Evolutionary conservation across 768 basidiomycete species (phyloP), one percentile per base, ranked within the genome.

Genomic region (Phaeolepiota aurea): DNA sequence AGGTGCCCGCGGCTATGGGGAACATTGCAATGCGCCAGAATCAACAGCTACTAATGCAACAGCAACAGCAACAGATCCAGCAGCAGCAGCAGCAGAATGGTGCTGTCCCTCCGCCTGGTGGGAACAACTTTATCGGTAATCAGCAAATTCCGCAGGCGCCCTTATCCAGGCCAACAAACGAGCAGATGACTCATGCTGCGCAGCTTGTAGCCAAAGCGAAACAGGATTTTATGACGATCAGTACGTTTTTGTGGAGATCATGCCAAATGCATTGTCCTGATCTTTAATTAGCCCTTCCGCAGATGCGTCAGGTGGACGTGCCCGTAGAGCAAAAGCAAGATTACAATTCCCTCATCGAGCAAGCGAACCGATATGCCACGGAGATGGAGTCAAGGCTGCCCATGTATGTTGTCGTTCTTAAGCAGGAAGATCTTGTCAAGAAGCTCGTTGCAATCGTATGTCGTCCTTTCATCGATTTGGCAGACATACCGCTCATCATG

Each of bases 401-500:
- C 2, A 57, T 74, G 59, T 65, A 71, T 46, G 57, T 61, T 39
- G 50, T 66, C 15, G 54, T 77, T 32, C 49, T 75, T 35, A 72
- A 69, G 51, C 62, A 62, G 30, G 74, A 77, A 10, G 72, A 71
- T 0, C 30, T 59, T 32, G 61, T 82, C 37, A 70, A 64, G 52
- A 74, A 61, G 55, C 54, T 75, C 20, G 61, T 80, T 23, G 54
- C 63, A 10, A 77, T 81, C 40, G 83, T 84, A 49, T 44, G 79
- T 61, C 37, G 19, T 16, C 9, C 18, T n/a, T 35, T 35, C 9
- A 15, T 35, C 28, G 33, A 14, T 9, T 35, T 31, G 28, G 9
- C 9, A 31, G 28, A 14, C 14, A 10, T 10, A 31, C 9, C n/a
- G n/a, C n/a, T n/a, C n/a, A 10, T 31, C 14, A 31, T 31, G 14